Base-by-base conservation (phyloP, 192 early-diverging fungal genomes). In the Coemansia sp. region DNA sequence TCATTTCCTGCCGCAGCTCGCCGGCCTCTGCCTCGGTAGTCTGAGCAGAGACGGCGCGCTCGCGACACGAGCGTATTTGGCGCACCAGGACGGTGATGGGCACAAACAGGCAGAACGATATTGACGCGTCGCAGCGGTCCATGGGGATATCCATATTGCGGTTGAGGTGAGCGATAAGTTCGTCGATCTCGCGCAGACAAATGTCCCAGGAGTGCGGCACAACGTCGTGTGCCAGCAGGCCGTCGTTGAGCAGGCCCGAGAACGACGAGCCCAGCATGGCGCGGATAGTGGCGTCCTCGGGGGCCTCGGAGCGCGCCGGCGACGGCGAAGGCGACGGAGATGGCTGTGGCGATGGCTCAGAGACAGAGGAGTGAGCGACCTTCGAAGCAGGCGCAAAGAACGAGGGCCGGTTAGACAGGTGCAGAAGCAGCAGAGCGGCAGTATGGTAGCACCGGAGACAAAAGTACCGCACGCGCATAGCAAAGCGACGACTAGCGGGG, bases 391-490 rank as follows among this genome's bases (percentile, higher is more conserved):
- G 70, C 14, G 66, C 58, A 26, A 75, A 75, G 45, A 75, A 75
- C 31, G 78, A 81, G 48, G 78, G 78, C 5, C 78, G 72, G 63
- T 81, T 81, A 39, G 73, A 42, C 33, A 65, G 55, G 56, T 75
- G 78, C 66, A 81, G 51, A 23, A 74, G 56, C 36, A 71, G 62
- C 31, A 81, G 18, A 7, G 66, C 58, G 11, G 78, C 50, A 26
- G 69, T 60, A 36, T 59, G 39, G 65, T 75, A 75, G 69, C 78
- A 81, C 14, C 73, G 73, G 60, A 81, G 62, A 35, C 66, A 69
- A 23, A 81, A 81, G 63, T 71, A 80, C 11, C 78, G 67, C 31
- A 80, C 46, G 26, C 78, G 72, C 78, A 75, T 74, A 11, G 68
- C 33, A 50, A 63, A 72, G 36, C 78, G 72, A 14, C 78, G 69